These are phyloP conservation scores for Colletotrichum sidae DNA, from an alignment of 2,329 filamentous ascomycete species.

Conservation along the genomic window DNA sequence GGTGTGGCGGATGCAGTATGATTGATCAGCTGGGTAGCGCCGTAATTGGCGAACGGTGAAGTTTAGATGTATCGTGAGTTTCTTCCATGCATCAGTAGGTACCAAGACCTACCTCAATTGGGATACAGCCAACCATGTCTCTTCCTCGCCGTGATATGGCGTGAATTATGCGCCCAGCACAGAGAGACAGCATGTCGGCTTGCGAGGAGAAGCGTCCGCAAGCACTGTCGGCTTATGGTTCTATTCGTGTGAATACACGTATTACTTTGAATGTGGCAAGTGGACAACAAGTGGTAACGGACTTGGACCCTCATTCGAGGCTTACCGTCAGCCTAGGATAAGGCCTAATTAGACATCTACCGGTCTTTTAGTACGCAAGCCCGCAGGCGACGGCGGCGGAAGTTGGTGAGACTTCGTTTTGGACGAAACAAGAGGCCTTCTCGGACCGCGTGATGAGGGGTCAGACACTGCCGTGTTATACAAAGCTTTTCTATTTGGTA, in stretches of 20 bases:
- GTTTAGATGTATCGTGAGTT: too few species aligned
- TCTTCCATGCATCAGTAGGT: too few species aligned
- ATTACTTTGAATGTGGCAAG: not conserved
- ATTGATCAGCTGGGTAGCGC: too few species aligned
- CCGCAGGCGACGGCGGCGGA: slow-evolving; percentile 18
- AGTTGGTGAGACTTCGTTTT: slow-evolving; percentile 8
- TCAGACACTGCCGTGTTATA: slow-evolving; percentile 34
- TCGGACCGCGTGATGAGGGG: slow-evolving; percentile 29
- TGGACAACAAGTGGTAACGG: not conserved
- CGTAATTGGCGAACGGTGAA: too few species aligned
- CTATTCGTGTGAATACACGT: too few species aligned
- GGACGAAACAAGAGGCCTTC: slow-evolving; percentile 34
- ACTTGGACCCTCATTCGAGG: slow-evolving; percentile 7
- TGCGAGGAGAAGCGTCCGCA: not conserved
- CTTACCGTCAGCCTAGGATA: not conserved
- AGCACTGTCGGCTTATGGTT: too few species aligned
- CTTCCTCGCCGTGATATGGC: slow-evolving; percentile 5
- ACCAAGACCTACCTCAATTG: not conserved
- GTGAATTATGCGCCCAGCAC: slow-evolving; percentile 4
- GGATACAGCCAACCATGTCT: not conserved
- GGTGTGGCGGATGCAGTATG: not conserved
- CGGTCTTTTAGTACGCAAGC: slow-evolving; percentile 25
- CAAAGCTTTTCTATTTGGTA: slow-evolving; percentile 37
- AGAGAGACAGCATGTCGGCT: not conserved
- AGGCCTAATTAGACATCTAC: slow-evolving; percentile 8